phyloP scores from a whole-genome alignment of 768 basidiomycete genomes.

The Phlebiopsis gigantea region DNA sequence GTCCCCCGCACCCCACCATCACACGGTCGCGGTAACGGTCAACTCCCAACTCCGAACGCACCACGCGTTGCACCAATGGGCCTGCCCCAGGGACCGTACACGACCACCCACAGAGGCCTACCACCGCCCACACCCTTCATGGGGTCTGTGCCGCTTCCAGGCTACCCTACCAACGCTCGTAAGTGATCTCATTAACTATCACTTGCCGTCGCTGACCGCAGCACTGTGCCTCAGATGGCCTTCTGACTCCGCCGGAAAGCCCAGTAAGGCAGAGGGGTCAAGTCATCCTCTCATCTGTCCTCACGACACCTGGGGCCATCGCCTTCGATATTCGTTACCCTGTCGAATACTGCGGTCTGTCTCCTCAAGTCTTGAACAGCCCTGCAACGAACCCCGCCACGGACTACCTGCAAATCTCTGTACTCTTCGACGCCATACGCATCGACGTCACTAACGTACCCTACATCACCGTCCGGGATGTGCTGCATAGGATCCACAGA shows the following conservation, averaged over 20 bases:
- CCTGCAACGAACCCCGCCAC: slow-evolving; percentile 13
- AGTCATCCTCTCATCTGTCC: neutral
- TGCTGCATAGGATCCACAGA: slow-evolving; percentile 5
- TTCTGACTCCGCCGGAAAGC: slow-evolving; percentile 5
- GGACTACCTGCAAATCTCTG: slow-evolving; percentile 2
- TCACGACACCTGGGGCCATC: neutral
- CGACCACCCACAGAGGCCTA: slow-evolving; percentile 3
- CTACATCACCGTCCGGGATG: slow-evolving; percentile 13
- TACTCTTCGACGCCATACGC: slow-evolving; percentile 2
- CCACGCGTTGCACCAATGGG: slow-evolving; percentile 14
- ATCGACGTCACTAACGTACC: slow-evolving; percentile 6
- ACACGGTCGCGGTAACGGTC: slow-evolving; percentile 1
- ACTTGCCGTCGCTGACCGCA: neutral
- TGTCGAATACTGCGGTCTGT: neutral
- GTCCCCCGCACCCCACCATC: slow-evolving; percentile 3
- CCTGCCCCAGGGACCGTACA: slow-evolving; percentile 15
- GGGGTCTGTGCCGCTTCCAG: slow-evolving; percentile 4
- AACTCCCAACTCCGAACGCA: slow-evolving; percentile 13
- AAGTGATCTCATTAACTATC: neutral
- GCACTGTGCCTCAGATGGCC: neutral
- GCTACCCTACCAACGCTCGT: neutral
- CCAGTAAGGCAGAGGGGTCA: neutral
- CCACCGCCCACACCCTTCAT: slow-evolving; percentile 8
- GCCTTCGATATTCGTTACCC: slow-evolving; percentile 10
- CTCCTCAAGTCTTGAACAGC: neutral